Evolutionary conservation across 768 basidiomycete species (phyloP).

Genomic region (Psilocybe tampanensis): DNA sequence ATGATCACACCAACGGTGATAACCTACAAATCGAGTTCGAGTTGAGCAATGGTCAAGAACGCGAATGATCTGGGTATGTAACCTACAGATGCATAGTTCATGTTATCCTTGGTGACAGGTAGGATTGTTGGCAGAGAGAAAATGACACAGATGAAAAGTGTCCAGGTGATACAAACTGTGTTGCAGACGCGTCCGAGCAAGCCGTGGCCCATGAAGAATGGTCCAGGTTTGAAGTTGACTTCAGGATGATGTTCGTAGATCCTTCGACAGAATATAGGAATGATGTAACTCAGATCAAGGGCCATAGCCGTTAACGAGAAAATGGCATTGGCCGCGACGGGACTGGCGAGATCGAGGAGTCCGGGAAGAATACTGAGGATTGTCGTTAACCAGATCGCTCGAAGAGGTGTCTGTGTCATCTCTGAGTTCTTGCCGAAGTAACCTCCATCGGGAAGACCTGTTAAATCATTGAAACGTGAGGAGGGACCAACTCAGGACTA

Average conservation of each 20-base stretch:
- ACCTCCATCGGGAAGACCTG: slow-evolving; percentile 75
- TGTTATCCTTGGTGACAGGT: slow-evolving; percentile 71
- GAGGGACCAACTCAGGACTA: too few species aligned
- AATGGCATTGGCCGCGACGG: slow-evolving; percentile 77
- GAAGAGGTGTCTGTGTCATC: slow-evolving; percentile 72
- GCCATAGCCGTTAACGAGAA: slow-evolving; percentile 83
- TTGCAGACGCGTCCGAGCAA: slow-evolving; percentile 64
- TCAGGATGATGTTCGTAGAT: slow-evolving; percentile 74
- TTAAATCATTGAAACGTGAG: neutral
- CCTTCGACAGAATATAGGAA: slow-evolving; percentile 78
- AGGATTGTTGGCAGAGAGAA: slow-evolving; percentile 71
- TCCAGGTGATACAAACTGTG: slow-evolving; percentile 67
- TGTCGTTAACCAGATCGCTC: slow-evolving; percentile 76
- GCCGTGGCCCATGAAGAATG: slow-evolving; percentile 83
- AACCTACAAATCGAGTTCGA: slow-evolving; percentile 29
- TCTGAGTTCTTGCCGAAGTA: slow-evolving; percentile 71
- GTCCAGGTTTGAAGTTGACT: slow-evolving; percentile 83
- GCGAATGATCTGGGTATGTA: slow-evolving; percentile 21
- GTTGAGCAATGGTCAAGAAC: neutral
- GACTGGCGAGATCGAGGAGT: slow-evolving; percentile 74
- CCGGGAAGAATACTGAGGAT: slow-evolving; percentile 69
- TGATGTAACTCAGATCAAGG: slow-evolving; percentile 78
- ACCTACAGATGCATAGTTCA: slow-evolving; percentile 79
- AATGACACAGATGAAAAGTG: slow-evolving; percentile 67
- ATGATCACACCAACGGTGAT: slow-evolving; percentile 56